Percentiles rank a stretch among this genome's conserved stretches.
Evolutionary conservation across 2,329 filamentous ascomycete genomes (phyloP).

Genomic region (Hypomyces rosellus): DNA sequence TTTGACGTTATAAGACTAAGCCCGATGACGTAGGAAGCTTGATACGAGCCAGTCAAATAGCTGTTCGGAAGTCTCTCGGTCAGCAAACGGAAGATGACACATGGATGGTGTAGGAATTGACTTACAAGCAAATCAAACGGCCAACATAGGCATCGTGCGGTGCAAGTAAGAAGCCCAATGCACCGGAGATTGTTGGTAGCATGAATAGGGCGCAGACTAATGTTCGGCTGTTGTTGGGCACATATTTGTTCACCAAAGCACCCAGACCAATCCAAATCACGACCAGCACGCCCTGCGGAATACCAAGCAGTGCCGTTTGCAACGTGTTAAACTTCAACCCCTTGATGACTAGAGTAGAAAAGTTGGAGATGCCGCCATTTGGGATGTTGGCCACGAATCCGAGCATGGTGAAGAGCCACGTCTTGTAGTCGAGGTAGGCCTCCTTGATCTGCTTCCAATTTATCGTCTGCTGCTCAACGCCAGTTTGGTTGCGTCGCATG

Average conservation of each 20-base stretch:
- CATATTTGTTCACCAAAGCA: slow-evolving; percentile 30
- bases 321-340: slow-evolving; percentile 46
- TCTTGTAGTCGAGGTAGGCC: slow-evolving; percentile 51
- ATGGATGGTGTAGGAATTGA: slow-evolving; percentile 1
- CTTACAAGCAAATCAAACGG: slow-evolving; percentile 48
- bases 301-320: slow-evolving; percentile 31
- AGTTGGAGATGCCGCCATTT: slow-evolving; percentile 56
- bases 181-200: slow-evolving; percentile 52
- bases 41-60: slow-evolving; percentile 32
- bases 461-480: slow-evolving; percentile 49
- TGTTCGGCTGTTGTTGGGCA: slow-evolving; percentile 43
- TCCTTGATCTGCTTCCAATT: slow-evolving; percentile 51
- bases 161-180: slow-evolving; percentile 52
- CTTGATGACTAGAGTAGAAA: slow-evolving; percentile 53
- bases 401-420: slow-evolving; percentile 51
- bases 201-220: slow-evolving; percentile 50
- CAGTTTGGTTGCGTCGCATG: slow-evolving; percentile 51
- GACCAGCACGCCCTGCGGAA: slow-evolving; percentile 31
- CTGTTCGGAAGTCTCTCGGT: slow-evolving; percentile 9
- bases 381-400: slow-evolving; percentile 47
- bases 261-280: slow-evolving; percentile 36
- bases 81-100: not conserved
- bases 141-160: slow-evolving; percentile 43
- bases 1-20: slow-evolving; percentile 44
- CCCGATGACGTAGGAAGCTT: slow-evolving; percentile 33